Evolutionary conservation across 805 yeast species (phyloP).

Genomic region (Saccharomycopsis synnaedendra): DNA sequence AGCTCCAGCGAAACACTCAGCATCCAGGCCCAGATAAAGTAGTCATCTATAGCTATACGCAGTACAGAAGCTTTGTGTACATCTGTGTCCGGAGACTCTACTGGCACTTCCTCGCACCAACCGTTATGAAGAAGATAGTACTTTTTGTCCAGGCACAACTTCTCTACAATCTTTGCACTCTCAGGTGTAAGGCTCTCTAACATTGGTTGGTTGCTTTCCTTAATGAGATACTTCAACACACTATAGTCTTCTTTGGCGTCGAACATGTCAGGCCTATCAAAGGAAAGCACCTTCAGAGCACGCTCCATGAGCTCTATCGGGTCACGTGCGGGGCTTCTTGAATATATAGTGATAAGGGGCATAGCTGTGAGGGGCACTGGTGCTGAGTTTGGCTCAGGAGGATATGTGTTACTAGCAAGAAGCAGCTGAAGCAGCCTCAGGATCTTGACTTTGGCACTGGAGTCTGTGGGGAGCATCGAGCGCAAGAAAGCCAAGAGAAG

Average conservation of each 20-base stretch:
- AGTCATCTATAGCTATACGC: constrained; percentile 70
- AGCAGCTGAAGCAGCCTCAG: constrained; percentile 60
- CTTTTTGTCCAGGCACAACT: constrained; percentile 21
- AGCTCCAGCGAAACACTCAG: constrained; percentile 68
- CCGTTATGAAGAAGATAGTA: constrained; percentile 14
- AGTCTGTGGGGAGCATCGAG: constrained; percentile 56
- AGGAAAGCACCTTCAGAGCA: constrained; percentile 47
- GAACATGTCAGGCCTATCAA: constrained; percentile 59
- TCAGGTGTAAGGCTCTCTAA: constrained; percentile 61
- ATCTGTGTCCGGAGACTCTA: constrained; percentile 23
- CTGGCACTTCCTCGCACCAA: constrained; percentile 23
- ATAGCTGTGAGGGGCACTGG: constrained; percentile 26
- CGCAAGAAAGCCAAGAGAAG: constrained; percentile 64
- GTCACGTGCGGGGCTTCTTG: constrained; percentile 28
- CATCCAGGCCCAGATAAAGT: constrained; percentile 88
- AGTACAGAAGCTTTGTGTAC: constrained; percentile 33
- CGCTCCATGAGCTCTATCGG: constrained; percentile 51
- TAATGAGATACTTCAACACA: constrained; percentile 60
- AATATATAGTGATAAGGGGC: constrained; percentile 49
- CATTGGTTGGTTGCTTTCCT: constrained; percentile 39
- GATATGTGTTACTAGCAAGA: constrained; percentile 56
- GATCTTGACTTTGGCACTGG: constrained; percentile 39
- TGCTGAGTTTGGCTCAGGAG: constrained; percentile 43
- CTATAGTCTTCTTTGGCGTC: constrained; percentile 72
- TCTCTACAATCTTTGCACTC: constrained; percentile 46